Percentiles rank a stretch among this genome's conserved stretches.
Conservation (phyloP, 2,329 filamentous ascomycete genomes). For the Colletotrichum euphorbiae region DNA sequence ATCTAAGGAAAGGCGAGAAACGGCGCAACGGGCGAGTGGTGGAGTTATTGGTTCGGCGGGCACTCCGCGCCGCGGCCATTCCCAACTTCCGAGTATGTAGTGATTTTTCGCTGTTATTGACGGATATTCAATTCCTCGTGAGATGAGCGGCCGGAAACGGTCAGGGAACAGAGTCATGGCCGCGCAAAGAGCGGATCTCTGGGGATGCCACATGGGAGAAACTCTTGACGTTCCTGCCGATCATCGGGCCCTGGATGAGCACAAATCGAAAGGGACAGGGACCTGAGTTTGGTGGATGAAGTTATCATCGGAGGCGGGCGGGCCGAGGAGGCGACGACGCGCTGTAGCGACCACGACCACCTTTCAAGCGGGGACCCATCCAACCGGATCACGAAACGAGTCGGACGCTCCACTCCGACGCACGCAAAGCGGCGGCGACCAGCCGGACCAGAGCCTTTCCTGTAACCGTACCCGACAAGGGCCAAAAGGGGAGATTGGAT, state of each 20-base stretch:
- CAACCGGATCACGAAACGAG: background rate
- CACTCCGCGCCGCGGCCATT: background rate
- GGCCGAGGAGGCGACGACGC: background rate
- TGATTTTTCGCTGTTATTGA: background rate
- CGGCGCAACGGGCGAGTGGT: background rate
- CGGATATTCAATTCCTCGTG: background rate
- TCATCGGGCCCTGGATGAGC: conserved; percentile 4
- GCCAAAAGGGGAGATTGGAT: too few relatives aligned
- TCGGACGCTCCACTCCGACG: too few relatives aligned
- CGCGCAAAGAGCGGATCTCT: conserved; percentile 1
- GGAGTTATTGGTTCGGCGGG: background rate
- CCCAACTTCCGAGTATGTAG: too few relatives aligned
- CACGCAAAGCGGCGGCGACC: background rate
- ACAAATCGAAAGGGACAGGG: background rate
- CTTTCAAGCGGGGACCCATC: background rate
- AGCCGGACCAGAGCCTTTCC: background rate
- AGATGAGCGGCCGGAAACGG: background rate
- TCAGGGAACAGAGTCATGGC: background rate
- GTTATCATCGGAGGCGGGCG: conserved; percentile 8
- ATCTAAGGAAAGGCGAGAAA: too few relatives aligned
- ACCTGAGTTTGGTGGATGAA: background rate
- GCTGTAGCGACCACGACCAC: background rate
- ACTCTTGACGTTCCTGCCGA: conserved; percentile 12
- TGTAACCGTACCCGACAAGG: background rate
- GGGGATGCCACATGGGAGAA: background rate